Percentiles rank a stretch among this genome's conserved stretches.
These are phyloP conservation scores for Aureobasidium sp. DNA, from an alignment of 2,329 filamentous ascomycete genomes.

Conservation along the genomic window DNA sequence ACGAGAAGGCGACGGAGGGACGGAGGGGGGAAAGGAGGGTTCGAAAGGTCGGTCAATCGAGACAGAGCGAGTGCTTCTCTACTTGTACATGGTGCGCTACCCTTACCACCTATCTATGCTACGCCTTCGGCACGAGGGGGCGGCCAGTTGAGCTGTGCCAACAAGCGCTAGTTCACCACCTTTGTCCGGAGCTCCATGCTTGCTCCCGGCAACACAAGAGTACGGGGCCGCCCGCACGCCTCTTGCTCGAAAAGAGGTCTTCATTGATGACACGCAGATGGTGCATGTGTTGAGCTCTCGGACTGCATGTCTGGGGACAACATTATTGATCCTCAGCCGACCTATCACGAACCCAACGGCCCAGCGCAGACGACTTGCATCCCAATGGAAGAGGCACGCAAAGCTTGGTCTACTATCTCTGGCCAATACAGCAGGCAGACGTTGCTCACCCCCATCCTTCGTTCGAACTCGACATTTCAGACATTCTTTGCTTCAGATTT, in stretches of 20 bases:
- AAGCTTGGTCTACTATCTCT: neutral
- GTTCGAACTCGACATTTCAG: slow-evolving; percentile 4
- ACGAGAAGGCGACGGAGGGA: slow-evolving; percentile 9
- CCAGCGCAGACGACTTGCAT: neutral
- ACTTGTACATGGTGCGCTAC: slow-evolving; percentile 5
- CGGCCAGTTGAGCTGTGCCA: slow-evolving; percentile 11
- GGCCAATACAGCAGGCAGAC: neutral
- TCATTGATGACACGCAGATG: slow-evolving; percentile 6
- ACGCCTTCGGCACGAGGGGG: slow-evolving; percentile 6
- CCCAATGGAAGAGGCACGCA: slow-evolving; percentile 1
- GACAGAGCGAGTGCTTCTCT: neutral
- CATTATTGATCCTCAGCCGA: slow-evolving; percentile 1
- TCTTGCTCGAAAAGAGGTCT: neutral
- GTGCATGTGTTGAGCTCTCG: slow-evolving; percentile 9
- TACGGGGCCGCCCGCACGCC: slow-evolving; percentile 9
- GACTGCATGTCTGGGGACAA: slow-evolving; percentile 11
- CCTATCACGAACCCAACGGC: neutral
- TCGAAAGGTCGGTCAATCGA: neutral
- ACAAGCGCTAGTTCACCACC: slow-evolving; percentile 10
- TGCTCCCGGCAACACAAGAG: slow-evolving; percentile 9
- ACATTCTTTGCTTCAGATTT: slow-evolving; percentile 15
- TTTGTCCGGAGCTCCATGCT: slow-evolving; percentile 11
- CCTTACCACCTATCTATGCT: neutral
- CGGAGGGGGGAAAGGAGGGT: slow-evolving; percentile 14
- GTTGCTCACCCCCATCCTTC: neutral